These are phyloP conservation scores for Oemleria cerasiformis DNA, from an alignment of 306 rosid species.

Conservation along the genomic window DNA sequence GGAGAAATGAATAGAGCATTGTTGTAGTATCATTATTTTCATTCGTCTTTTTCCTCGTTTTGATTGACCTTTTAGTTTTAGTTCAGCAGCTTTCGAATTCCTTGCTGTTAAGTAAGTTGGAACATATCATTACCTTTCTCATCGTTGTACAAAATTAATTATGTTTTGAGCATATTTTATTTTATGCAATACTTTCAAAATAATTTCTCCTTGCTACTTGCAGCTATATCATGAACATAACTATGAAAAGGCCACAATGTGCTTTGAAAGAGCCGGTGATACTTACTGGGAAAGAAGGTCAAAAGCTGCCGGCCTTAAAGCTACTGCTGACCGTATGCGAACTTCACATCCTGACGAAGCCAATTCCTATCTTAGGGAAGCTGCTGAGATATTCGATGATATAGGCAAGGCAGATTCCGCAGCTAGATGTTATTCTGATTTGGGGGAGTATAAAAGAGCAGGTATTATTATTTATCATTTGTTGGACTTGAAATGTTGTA, in stretches of 20 bases:
- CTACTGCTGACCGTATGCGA: slow-evolving; percentile 45
- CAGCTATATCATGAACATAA: slow-evolving; percentile 63
- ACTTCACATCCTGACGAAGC: slow-evolving; percentile 41
- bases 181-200: slow-evolving; percentile 32
- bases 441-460: slow-evolving; percentile 64
- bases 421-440: slow-evolving; percentile 52
- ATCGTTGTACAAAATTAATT: too few relatives aligned
- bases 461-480: slow-evolving; percentile 39
- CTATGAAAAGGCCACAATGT: slow-evolving; percentile 69
- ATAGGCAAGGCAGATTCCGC: slow-evolving; percentile 54
- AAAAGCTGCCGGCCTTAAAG: slow-evolving; percentile 63
- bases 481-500: too few relatives aligned
- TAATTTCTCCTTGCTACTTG: neutral
- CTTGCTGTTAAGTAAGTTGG: too few relatives aligned
- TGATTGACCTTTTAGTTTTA: too few relatives aligned
- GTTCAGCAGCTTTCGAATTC: too few relatives aligned
- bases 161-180: slow-evolving; percentile 34
- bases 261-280: slow-evolving; percentile 77
- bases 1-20: neutral
- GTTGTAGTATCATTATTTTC: neutral
- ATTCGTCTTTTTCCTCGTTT: too few relatives aligned
- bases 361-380: slow-evolving; percentile 58
- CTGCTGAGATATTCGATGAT: slow-evolving; percentile 34
- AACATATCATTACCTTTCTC: too few relatives aligned
- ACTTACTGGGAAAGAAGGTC: slow-evolving; percentile 68